phyloP scores from a whole-genome alignment of 192 early-diverging fungal genomes.

The Podila epigama region DNA sequence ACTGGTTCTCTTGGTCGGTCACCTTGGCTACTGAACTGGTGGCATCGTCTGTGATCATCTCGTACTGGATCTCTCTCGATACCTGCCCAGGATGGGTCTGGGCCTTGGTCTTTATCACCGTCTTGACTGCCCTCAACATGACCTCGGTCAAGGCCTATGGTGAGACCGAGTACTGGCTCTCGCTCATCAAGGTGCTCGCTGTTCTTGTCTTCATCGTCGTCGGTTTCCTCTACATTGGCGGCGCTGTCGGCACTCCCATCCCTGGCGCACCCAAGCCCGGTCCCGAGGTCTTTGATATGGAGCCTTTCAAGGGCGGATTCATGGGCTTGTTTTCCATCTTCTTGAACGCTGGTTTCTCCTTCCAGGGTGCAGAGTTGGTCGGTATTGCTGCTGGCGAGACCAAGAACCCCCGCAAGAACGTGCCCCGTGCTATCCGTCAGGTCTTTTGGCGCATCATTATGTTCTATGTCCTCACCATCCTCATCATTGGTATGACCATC shows the following conservation, averaged over 20 bases:
- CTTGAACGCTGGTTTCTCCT: slow-evolving; percentile 81
- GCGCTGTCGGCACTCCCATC: slow-evolving; percentile 59
- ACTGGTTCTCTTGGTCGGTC: slow-evolving; percentile 72
- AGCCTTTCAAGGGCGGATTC: slow-evolving; percentile 68
- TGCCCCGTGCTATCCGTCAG: slow-evolving; percentile 73
- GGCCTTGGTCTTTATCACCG: slow-evolving; percentile 62
- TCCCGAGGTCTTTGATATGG: slow-evolving; percentile 37
- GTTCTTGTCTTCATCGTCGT: slow-evolving; percentile 81
- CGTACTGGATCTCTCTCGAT: slow-evolving; percentile 53
- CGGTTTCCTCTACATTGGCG: slow-evolving; percentile 71
- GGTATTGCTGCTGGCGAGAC: slow-evolving; percentile 92
- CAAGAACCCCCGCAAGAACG: slow-evolving; percentile 81
- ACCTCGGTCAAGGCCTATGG: slow-evolving; percentile 78
- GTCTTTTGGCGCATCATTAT: slow-evolving; percentile 88
- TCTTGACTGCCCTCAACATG: slow-evolving; percentile 73
- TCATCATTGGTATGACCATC: slow-evolving; percentile 88
- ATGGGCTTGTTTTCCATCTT: slow-evolving; percentile 72
- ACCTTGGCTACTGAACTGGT: slow-evolving; percentile 78
- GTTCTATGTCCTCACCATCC: slow-evolving; percentile 85
- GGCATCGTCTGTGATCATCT: slow-evolving; percentile 76
- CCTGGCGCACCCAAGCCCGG: slow-evolving; percentile 57
- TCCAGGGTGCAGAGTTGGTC: slow-evolving; percentile 89
- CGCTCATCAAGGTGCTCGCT: slow-evolving; percentile 77
- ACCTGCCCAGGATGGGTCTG: slow-evolving; percentile 50
- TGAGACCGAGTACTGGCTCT: slow-evolving; percentile 84